A percentile compares a stretch with the other conserved stretches of the same genome.
phyloP scores from a whole-genome alignment of 1,284 basidiomycete species.

The Apiotrichum montevideense region DNA sequence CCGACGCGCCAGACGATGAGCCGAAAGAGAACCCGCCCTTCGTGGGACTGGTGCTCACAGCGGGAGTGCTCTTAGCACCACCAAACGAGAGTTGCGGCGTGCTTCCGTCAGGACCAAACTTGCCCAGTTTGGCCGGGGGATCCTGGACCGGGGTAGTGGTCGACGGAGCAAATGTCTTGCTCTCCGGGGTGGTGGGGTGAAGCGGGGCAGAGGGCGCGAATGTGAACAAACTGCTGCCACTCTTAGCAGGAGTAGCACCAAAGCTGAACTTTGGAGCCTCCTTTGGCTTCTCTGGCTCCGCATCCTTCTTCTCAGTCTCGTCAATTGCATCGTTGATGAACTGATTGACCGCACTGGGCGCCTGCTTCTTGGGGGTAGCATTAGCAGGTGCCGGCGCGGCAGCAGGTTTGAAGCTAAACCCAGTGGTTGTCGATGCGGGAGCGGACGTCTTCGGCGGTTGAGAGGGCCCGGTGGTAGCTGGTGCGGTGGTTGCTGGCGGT shows the following conservation, averaged over 20 bases:
- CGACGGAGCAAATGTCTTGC: constrained; percentile 32
- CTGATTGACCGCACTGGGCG: constrained; percentile 29
- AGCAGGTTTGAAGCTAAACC: constrained; percentile 5
- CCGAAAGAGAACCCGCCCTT: constrained; percentile 20
- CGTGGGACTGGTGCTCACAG: constrained; percentile 13
- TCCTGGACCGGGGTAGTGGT: constrained; percentile 14
- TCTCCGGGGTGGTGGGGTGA: constrained; percentile 32
- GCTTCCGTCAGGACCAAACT: constrained; percentile 38
- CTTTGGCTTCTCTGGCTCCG: not conserved
- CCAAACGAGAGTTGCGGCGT: constrained; percentile 35
- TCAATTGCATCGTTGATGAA: constrained; percentile 34
- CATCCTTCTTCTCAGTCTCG: constrained; percentile 3
- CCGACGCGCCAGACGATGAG: not conserved
- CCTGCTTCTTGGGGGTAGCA: constrained; percentile 19
- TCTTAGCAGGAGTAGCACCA: constrained; percentile 5
- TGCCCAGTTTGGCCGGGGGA: constrained; percentile 34
- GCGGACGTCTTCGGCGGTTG: constrained; percentile 47
- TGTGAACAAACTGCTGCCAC: constrained; percentile 25
- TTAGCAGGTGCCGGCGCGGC: not conserved
- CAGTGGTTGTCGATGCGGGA: constrained; percentile 1
- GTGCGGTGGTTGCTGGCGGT: constrained; percentile 17
- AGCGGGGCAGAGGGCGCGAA: constrained; percentile 36
- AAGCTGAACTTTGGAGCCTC: constrained; percentile 18
- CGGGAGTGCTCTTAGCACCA: constrained; percentile 20
- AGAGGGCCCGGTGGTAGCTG: too few species aligned